These are phyloP conservation scores for Claviceps sp. DNA, from an alignment of 2,329 filamentous ascomycete genomes.

Conservation along the genomic window DNA sequence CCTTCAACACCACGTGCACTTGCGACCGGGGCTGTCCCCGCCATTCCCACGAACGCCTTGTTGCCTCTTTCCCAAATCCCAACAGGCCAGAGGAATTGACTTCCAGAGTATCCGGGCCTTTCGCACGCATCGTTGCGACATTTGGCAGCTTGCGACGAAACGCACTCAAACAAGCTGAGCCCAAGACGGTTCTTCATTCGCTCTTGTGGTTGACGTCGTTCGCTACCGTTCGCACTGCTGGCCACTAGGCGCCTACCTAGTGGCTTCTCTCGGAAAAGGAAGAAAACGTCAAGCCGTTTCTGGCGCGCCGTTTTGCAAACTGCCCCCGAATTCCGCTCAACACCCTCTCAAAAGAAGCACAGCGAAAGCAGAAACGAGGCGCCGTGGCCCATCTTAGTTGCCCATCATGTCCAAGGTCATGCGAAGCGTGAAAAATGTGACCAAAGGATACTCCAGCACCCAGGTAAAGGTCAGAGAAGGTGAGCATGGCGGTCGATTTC, in stretches of 20 bases:
- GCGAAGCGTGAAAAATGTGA: constrained; percentile 96
- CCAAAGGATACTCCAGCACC: constrained; percentile 91
- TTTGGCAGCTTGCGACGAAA: not conserved
- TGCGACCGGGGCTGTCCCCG: constrained; percentile 1
- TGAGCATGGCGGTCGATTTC: constrained; percentile 23
- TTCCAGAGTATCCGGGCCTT: not conserved
- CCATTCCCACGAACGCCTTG: not conserved
- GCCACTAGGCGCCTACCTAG: not conserved
- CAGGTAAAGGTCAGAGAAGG: constrained; percentile 98
- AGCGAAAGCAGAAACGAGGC: not conserved
- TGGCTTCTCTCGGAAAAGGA: not conserved
- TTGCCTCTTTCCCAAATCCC: not conserved
- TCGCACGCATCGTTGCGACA: not conserved
- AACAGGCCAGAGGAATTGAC: not conserved
- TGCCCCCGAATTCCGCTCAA: not conserved
- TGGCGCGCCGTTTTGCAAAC: not conserved
- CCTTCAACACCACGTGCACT: not conserved
- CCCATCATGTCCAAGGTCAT: constrained; percentile 86
- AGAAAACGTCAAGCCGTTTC: not conserved
- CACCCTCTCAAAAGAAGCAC: not conserved
- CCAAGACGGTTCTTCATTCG: not conserved
- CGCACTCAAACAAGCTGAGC: not conserved
- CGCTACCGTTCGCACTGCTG: not conserved
- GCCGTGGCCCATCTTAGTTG: constrained; percentile 9
- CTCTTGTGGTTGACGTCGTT: not conserved